Base-by-base conservation (phyloP, 805 yeast species). In the Candida sakaeoensis region DNA sequence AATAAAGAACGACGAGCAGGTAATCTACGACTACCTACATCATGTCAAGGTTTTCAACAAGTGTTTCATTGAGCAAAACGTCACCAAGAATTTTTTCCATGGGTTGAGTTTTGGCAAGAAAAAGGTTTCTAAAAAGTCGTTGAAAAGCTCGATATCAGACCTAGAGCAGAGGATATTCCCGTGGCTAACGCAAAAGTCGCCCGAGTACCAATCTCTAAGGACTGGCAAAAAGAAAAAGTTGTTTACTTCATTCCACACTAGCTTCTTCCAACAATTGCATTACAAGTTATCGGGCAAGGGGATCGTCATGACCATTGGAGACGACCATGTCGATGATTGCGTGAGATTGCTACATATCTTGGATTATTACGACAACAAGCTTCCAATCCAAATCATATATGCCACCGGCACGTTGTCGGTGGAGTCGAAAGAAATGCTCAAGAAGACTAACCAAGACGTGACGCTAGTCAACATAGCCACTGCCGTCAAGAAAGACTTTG, bases 301-400 rank as follows among this genome's bases (percentile, higher is more conserved):
- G 6, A 53, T 65, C 29, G 70, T 61, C 2, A 34, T 65, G 40
- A 58, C 68, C 2, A 46, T 63, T 9, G 41, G 52, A 1, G 64
- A 65, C 40, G 33, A 29, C 1, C 64, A 58, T 42, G 40, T 60
- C 2, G 51, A 55, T 9, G 46, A 46, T 31, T 38, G 51, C 4
- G 28, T 56, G 1, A 34, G 60, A 26, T 46, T 65, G 13, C 47
- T 65, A 14, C 56, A 53, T 27, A 31, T 61, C 7, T 53, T 65
- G 24, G 51, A 65, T 8, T 54, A 53, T 10, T 42, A 61, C 33
- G 49, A 50, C 5, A 65, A 63, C 37, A 40, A 35, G 7, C 50
- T 63, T 10, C 71, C 70, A 4, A 61, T 65, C 24, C 56, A 65
- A 43, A 48, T 65, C 5, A 40, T 64, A 4, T 57, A 55, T 44